A percentile compares a stretch with the other conserved stretches of the same genome.
Evolutionary conservation across 192 early-diverging fungal genomes (phyloP).

Genomic region (Coemansia asiatica): DNA sequence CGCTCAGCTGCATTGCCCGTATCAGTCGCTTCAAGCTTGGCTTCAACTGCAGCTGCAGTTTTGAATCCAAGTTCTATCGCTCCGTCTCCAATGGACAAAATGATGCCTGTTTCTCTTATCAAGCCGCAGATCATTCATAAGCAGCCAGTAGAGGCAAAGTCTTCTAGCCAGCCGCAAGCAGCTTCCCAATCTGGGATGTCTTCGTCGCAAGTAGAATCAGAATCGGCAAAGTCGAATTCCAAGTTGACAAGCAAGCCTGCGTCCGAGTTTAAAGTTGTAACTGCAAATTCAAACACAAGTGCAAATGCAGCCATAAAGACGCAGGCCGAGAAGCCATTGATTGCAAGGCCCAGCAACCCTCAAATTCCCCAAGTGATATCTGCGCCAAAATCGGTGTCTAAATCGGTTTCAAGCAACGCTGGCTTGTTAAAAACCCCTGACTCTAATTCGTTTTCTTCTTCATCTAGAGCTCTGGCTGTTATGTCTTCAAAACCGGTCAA

Average conservation of each 20-base stretch:
- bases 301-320: not conserved
- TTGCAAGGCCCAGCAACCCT: not conserved
- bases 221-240: too few relatives aligned
- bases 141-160: not conserved
- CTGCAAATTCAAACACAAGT: not conserved
- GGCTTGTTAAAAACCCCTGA: too few relatives aligned
- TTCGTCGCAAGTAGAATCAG: too few relatives aligned
- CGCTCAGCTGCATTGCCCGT: not conserved
- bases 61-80: not conserved
- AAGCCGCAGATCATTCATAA: not conserved
- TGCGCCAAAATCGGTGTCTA: not conserved
- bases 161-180: not conserved
- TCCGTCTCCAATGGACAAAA: not conserved
- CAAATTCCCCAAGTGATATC: slow-evolving; percentile 4
- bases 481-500: not conserved
- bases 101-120: slow-evolving; percentile 31
- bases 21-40: not conserved
- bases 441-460: too few relatives aligned
- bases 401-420: not conserved
- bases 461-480: not conserved
- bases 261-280: not conserved
- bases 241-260: too few relatives aligned
- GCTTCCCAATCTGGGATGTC: not conserved
- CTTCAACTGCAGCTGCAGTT: not conserved
- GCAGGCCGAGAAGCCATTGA: too few relatives aligned